Conservation (phyloP, 768 basidiomycete genomes). For the Pleurotus cornucopiae region DNA sequence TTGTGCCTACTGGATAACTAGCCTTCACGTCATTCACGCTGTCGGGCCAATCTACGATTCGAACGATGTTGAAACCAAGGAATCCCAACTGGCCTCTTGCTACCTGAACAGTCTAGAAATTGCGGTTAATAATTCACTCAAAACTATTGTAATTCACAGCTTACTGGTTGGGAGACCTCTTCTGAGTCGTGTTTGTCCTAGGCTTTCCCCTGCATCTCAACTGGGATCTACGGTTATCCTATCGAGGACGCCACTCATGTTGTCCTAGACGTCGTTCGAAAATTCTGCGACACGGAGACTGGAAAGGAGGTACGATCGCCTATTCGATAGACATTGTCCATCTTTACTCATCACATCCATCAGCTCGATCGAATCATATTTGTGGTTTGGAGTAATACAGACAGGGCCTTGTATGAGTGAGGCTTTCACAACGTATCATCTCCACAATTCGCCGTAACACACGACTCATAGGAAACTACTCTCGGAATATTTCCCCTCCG, state of each 20-base stretch:
- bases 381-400: constrained; percentile 65
- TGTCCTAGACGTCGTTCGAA: constrained; percentile 55
- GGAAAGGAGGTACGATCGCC: constrained; percentile 39
- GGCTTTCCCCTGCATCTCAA: constrained; percentile 83
- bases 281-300: constrained; percentile 49
- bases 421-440: constrained; percentile 18
- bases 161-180: not conserved
- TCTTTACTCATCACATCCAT: not conserved
- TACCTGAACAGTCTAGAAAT: constrained; percentile 62
- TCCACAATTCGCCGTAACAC: constrained; percentile 5
- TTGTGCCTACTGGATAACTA: constrained; percentile 19
- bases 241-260: constrained; percentile 68
- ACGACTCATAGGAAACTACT: constrained; percentile 35
- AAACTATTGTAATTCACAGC: constrained; percentile 53
- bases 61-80: constrained; percentile 35
- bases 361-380: constrained; percentile 74
- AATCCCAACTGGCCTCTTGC: constrained; percentile 59
- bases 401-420: constrained; percentile 63
- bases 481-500: constrained; percentile 59
- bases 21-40: constrained; percentile 73
- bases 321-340: not conserved
- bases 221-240: constrained; percentile 77
- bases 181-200: constrained; percentile 19
- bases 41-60: constrained; percentile 71
- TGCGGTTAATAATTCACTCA: constrained; percentile 54